phyloP scores from a whole-genome alignment of 495 filamentous ascomycete species.

The Tuber microsphaerosporum region DNA sequence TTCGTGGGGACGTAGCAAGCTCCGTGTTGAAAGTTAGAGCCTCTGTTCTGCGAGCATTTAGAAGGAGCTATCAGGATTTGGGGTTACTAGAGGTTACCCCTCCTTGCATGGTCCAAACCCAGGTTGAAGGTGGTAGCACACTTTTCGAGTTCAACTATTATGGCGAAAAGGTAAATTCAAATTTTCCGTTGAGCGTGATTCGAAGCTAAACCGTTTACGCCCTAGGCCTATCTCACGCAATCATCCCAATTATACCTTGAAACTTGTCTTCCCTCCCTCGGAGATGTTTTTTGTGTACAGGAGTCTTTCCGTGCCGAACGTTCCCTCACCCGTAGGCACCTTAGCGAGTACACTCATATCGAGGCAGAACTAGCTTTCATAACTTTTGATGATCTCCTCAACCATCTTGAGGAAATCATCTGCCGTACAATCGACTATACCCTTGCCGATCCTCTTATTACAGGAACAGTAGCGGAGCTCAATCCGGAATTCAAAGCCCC shows the following conservation, averaged over 20 bases:
- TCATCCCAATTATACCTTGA: conserved; percentile 98
- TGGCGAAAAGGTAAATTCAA: conserved; percentile 54
- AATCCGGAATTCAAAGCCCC: conserved; percentile 86
- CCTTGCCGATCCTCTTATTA: conserved; percentile 63
- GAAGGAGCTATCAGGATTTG: conserved; percentile 69
- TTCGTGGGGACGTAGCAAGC: conserved; percentile 81
- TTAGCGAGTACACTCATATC: conserved; percentile 94
- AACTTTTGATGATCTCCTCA: conserved; percentile 83
- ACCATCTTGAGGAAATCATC: conserved; percentile 82
- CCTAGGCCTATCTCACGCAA: conserved; percentile 78
- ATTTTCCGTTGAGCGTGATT: background rate
- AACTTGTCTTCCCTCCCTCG: conserved; percentile 81
- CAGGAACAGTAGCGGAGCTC: conserved; percentile 65
- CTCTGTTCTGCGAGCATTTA: conserved; percentile 75
- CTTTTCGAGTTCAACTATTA: conserved; percentile 95
- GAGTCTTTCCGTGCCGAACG: conserved; percentile 98
- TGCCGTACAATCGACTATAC: conserved; percentile 73
- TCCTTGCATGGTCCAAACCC: conserved; percentile 95
- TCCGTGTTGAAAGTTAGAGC: conserved; percentile 88
- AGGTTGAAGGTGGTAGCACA: conserved; percentile 92
- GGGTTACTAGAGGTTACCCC: conserved; percentile 80
- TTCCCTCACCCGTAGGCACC: conserved; percentile 83
- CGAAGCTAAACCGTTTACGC: background rate
- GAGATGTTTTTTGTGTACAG: conserved; percentile 94
- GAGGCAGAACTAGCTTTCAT: conserved; percentile 97